Evolutionary conservation across 129 eudicot species (phyloP), one percentile per base, ranked within the genome.

Genomic region (Rutidosis leptorrhynchoides): DNA sequence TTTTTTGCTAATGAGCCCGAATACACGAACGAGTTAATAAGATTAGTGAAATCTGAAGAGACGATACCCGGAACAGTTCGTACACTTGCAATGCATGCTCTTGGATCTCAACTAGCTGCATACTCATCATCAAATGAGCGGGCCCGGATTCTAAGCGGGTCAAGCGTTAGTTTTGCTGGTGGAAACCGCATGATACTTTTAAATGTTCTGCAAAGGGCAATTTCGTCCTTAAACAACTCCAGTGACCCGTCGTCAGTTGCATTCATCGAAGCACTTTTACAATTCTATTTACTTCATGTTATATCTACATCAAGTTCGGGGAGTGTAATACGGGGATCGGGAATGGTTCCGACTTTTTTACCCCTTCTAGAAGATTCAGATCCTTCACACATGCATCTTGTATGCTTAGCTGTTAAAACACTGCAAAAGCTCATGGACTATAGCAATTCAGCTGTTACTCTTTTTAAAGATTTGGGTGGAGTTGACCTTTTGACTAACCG

Each of bases 1-100:
- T 94, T 89, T 73, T 94, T 94, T 69, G 95, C 96, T 8, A 89
- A 89, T 37, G 99, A 94, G 80, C 99, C 99, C 6, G 99, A 94
- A 51, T 94, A 86, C 57, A 94, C 97, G 37, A 94, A 89, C 53
- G 99, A 94, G 69, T 77, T 94, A 23, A 89, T 94, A 77, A 84
- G 91, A 74, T 77, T 94, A 65, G 96, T 94, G 78, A 85, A 88
- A 71, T 86, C 96, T 4, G 99, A 94, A 79, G 99, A 89, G 52
- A 52, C n/a, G n/a, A n/a, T 94, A 10, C 83, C 99, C 68, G 95
- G 90, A 67, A 84, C 77, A 25, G 71, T 84, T 19, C 84, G 99
- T 70, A 94, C 96, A 1, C 90, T 86, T 77, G 88, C 96, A 51
- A 89, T 94, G 95, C 85, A 82, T 71, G 96, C 99, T 27, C 79